phyloP scores from a whole-genome alignment of 208 protist species.

The Phytomonas francai region DNA sequence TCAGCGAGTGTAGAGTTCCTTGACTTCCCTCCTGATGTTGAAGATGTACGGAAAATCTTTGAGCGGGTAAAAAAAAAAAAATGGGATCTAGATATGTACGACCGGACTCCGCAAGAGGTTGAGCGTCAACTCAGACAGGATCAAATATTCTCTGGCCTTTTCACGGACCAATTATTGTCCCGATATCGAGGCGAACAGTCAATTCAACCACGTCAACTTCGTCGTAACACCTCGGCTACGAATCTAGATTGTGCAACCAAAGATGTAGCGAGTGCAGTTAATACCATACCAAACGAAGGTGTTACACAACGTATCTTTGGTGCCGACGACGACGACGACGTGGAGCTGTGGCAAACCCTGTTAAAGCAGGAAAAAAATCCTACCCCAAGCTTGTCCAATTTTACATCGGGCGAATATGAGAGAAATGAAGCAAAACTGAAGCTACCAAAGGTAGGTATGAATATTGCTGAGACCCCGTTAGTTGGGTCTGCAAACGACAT shows the following conservation, averaged over 20 bases:
- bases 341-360: background rate
- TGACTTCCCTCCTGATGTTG: slow-evolving; percentile 47
- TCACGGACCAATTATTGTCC: background rate
- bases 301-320: background rate
- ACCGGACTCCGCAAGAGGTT: slow-evolving; percentile 63
- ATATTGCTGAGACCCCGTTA: background rate
- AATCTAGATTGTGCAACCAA: background rate
- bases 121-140: slow-evolving; percentile 25
- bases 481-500: background rate
- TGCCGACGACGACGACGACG: background rate
- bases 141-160: background rate
- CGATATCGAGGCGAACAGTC: background rate
- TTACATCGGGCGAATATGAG: background rate
- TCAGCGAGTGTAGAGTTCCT: slow-evolving; percentile 61
- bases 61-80: slow-evolving; percentile 40
- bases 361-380: background rate
- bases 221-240: background rate
- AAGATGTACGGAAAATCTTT: slow-evolving; percentile 72
- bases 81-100: slow-evolving; percentile 70
- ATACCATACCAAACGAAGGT: background rate
- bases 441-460: background rate
- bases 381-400: background rate
- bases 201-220: background rate
- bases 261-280: background rate
- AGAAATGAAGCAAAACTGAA: background rate